Evolutionary conservation across 768 basidiomycete genomes (phyloP).

Genomic region (Agrocybe praecox): DNA sequence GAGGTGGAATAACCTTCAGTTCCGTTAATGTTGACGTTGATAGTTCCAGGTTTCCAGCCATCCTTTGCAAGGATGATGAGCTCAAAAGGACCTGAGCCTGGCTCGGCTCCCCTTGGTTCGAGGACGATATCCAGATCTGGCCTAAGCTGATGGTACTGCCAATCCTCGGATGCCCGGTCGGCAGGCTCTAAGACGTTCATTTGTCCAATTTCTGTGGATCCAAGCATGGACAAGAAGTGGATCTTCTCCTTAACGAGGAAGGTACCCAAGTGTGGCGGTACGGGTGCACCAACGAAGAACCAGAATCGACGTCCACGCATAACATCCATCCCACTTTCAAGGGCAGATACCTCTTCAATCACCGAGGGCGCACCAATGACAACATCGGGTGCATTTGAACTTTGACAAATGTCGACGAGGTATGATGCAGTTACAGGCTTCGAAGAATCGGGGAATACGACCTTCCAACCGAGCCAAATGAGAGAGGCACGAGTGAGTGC

Average conservation of each 20-base stretch:
- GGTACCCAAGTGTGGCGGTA: neutral
- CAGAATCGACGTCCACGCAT: neutral
- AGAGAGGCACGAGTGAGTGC: neutral
- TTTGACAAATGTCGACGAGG: neutral
- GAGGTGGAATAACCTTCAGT: constrained; percentile 36
- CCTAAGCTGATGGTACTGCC: neutral
- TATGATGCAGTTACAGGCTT: neutral
- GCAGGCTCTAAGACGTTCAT: neutral
- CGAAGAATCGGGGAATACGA: neutral
- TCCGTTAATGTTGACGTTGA: constrained; percentile 28
- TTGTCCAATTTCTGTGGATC: neutral
- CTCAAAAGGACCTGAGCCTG: neutral
- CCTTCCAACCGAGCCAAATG: neutral
- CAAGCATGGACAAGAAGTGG: neutral
- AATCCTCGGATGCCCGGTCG: neutral
- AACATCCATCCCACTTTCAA: neutral
- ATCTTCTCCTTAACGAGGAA: neutral
- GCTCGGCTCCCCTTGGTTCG: neutral
- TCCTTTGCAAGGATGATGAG: neutral
- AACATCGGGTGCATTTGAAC: neutral
- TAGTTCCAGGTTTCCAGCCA: neutral
- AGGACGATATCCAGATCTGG: neutral
- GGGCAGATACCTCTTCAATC: neutral
- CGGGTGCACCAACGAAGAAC: neutral
- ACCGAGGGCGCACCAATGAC: neutral